Conservation (phyloP, 345 rosid species). For the Syzygium grande region DNA sequence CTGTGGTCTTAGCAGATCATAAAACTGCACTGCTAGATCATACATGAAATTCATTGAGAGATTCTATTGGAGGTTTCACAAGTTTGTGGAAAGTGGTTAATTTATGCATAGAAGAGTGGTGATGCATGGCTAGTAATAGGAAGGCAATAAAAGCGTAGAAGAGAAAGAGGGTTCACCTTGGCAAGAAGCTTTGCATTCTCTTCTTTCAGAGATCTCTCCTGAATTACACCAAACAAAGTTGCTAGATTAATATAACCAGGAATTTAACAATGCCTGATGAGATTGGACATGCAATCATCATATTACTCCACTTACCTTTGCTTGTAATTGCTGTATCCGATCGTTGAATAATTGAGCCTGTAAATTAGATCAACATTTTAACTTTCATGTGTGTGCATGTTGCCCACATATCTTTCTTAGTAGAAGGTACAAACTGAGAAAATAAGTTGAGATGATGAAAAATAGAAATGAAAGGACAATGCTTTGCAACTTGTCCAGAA, state of each 20-base stretch:
- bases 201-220: constrained; percentile 39
- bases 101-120: neutral
- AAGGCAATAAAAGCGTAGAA: neutral
- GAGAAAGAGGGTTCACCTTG: constrained; percentile 22
- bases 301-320: constrained; percentile 16
- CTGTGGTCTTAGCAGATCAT: neutral
- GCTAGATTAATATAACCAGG: neutral
- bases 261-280: neutral
- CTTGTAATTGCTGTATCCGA: constrained; percentile 34
- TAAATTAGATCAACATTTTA: neutral
- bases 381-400: neutral
- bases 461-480: neutral
- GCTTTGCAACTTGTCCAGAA: neutral
- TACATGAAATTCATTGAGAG: neutral
- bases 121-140: neutral
- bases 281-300: neutral
- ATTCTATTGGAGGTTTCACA: neutral
- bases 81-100: neutral
- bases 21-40: neutral
- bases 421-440: neutral
- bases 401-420: neutral
- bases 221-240: neutral
- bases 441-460: neutral
- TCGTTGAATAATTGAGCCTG: constrained; percentile 34
- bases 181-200: constrained; percentile 29